phyloP scores from a whole-genome alignment of 805 yeast genomes.

The Teunomyces stri region DNA sequence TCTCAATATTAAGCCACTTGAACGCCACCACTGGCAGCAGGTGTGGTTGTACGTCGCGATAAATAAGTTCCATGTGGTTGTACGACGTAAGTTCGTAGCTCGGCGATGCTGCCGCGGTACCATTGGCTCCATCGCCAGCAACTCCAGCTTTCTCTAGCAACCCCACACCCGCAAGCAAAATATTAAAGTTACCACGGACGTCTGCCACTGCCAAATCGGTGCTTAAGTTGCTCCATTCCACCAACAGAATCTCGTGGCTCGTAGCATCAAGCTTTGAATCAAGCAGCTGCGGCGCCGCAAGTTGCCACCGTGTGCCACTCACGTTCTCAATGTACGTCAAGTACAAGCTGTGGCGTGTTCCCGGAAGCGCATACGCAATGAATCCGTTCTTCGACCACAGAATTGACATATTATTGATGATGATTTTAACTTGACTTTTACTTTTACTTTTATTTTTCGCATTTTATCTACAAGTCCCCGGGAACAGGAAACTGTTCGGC shows the following conservation, averaged over 20 bases:
- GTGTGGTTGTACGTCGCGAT: constrained; percentile 34
- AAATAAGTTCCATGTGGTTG: constrained; percentile 48
- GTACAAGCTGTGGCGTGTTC: constrained; percentile 40
- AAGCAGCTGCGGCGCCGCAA: constrained; percentile 54
- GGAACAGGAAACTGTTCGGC: constrained; percentile 82
- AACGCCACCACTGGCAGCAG: constrained; percentile 41
- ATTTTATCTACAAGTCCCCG: constrained; percentile 51
- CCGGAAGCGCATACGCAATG: constrained; percentile 56
- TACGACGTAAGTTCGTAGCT: constrained; percentile 43
- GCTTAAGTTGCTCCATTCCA: constrained; percentile 76
- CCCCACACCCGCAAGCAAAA: constrained; percentile 42
- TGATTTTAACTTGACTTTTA: not conserved
- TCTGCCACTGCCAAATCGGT: constrained; percentile 83
- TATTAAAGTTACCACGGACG: constrained; percentile 56
- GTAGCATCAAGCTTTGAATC: constrained; percentile 26
- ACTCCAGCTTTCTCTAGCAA: constrained; percentile 19
- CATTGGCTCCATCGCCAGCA: constrained; percentile 8
- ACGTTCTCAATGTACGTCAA: constrained; percentile 70
- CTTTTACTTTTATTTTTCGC: not conserved
- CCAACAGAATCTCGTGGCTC: constrained; percentile 37
- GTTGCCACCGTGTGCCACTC: constrained; percentile 77
- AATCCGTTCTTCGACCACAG: constrained; percentile 87
- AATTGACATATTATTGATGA: constrained; percentile 22
- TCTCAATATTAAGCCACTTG: constrained; percentile 75
- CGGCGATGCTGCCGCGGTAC: constrained; percentile 22